Conservation (phyloP, 2,329 filamentous ascomycete species). For the Dactylellina cionopaga region DNA sequence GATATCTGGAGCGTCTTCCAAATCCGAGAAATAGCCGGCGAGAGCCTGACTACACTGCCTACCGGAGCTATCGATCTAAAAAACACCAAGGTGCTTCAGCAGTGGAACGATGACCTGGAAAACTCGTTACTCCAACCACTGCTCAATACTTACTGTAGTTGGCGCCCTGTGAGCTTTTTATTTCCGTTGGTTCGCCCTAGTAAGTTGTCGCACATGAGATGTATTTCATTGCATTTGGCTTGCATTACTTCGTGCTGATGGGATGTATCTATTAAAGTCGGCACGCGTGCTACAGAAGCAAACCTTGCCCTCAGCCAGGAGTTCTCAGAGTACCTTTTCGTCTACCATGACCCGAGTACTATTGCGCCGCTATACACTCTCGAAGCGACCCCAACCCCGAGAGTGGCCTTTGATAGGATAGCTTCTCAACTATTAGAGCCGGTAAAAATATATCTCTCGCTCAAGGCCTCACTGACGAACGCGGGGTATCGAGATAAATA, state of each 20-base stretch:
- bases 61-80: constrained; percentile 7
- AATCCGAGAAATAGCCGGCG: constrained; percentile 12
- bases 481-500: neutral
- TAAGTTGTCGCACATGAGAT: neutral
- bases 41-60: constrained; percentile 18
- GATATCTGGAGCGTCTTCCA: constrained; percentile 31
- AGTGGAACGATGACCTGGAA: constrained; percentile 9
- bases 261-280: too few relatives aligned
- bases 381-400: neutral
- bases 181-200: neutral
- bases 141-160: neutral
- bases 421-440: constrained; percentile 1
- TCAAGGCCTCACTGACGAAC: constrained; percentile 2
- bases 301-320: constrained; percentile 17
- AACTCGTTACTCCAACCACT: neutral
- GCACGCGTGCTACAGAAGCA: constrained; percentile 1
- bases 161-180: neutral
- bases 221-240: too few relatives aligned
- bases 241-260: too few relatives aligned
- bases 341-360: constrained; percentile 7
- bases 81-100: neutral
- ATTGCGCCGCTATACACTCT: constrained; percentile 26
- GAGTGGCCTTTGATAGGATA: constrained; percentile 20
- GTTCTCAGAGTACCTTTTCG: constrained; percentile 41
- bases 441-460: constrained; percentile 4